Evolutionary conservation across 2,329 filamentous ascomycete species (phyloP), one percentile per base, ranked within the genome.

Genomic region (Anisogramma anomala): DNA sequence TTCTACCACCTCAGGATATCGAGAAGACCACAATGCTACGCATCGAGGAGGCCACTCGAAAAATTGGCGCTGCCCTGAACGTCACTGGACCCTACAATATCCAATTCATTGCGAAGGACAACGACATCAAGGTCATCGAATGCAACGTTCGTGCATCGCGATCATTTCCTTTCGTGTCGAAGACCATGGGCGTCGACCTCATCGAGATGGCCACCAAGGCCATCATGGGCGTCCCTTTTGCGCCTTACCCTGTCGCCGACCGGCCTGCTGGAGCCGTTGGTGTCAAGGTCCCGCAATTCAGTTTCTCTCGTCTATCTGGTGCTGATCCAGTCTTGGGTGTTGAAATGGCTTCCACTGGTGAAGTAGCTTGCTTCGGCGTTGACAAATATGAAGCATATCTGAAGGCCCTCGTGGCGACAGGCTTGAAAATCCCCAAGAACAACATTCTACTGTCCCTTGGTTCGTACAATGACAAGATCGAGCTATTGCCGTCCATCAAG

Each of bases 61-160:
- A 96, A 74, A 96, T 98, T 53, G 91, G 83, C 51, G 80, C 83
- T 48, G 89, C 91, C 13, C 74, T 96, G 45, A 95, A 96, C 59
- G 82, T 98, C 42, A 96, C 91, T 30, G 91, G 91, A 36, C 91
- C 91, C 17, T 95, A 83, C 74, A 98, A 98, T 66, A 98, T 98
- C 49, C 91, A 98, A 61, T 96, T 98, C 68, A 98, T 98, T 55
- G 91, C 91, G 55, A 96, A 96, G 69, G 88, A 96, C 61, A 96
- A 96, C 60, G 89, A 96, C 52, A 96, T 98, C 71, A 96, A 96
- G 71, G 91, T 98, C 51, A 98, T 98, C 50, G 91, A 98, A 67
- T 96, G 91, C 66, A 98, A 98, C 56, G 91, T 96, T 46, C 82
- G 91, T 49, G 91, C 91, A 13, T 95, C 91, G 33, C 77, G 91